A percentile compares a stretch with the other conserved stretches of the same genome.
These are phyloP conservation scores for Myriosclerotinia duriaeana DNA, from an alignment of 2,329 filamentous ascomycete genomes.

Conservation along the genomic window DNA sequence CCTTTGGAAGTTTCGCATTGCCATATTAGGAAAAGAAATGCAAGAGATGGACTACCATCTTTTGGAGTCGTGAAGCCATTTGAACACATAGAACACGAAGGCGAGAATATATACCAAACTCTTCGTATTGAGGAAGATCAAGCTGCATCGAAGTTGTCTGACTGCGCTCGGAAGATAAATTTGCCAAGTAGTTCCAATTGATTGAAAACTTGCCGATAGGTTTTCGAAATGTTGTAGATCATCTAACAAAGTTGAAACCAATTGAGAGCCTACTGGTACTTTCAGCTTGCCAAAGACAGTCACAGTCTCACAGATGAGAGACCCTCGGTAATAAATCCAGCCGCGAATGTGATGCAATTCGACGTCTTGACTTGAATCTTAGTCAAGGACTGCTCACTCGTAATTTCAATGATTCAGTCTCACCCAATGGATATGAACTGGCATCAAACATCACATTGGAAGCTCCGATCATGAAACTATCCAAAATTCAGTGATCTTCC, in stretches of 20 bases:
- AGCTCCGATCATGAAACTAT: neutral
- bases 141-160: neutral
- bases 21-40: neutral
- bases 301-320: neutral
- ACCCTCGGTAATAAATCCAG: neutral
- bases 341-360: neutral
- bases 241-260: neutral
- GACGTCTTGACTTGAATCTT: neutral
- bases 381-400: neutral
- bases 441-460: neutral
- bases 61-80: neutral
- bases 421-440: neutral
- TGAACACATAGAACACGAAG: neutral
- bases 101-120: neutral
- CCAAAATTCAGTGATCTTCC: neutral
- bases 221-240: neutral
- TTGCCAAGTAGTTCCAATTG: neutral
- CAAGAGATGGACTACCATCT: slow-evolving; percentile 1
- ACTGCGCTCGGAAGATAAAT: neutral
- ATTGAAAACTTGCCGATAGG: neutral
- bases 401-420: neutral
- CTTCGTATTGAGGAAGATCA: neutral
- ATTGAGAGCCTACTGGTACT: neutral
- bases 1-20: neutral
- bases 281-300: neutral